Evolutionary conservation across 202 grass and related monocot species (phyloP).

Genomic region (Schoenoplectus triqueter): DNA sequence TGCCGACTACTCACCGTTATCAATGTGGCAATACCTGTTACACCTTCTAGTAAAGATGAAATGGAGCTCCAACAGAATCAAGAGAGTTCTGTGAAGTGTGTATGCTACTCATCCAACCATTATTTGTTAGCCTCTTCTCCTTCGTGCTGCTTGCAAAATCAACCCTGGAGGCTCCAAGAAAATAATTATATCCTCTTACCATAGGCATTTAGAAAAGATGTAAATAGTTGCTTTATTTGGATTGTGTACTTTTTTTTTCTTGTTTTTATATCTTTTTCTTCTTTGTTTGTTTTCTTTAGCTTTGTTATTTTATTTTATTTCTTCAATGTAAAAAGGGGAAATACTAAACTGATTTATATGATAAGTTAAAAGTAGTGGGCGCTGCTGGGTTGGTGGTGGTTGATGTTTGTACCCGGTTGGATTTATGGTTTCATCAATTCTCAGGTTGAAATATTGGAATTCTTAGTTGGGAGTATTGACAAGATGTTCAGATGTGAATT

Average conservation of each 20-base stretch:
- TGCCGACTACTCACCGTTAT: constrained; percentile 39
- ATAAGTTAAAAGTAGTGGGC: constrained; percentile 61
- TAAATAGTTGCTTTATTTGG: constrained; percentile 78
- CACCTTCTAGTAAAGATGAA: constrained; percentile 42
- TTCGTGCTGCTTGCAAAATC: constrained; percentile 43
- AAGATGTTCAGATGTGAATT: constrained; percentile 14
- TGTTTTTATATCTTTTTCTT: constrained; percentile 40
- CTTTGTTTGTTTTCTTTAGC: constrained; percentile 40
- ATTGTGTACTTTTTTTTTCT: constrained; percentile 43
- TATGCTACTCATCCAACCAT: constrained; percentile 48
- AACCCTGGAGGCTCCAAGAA: constrained; percentile 45
- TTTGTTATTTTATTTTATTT: constrained; percentile 40
- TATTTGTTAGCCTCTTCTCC: constrained; percentile 92
- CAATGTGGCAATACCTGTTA: constrained; percentile 46
- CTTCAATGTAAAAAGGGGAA: constrained; percentile 65
- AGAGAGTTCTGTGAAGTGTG: constrained; percentile 60
- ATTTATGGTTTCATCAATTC: constrained; percentile 30
- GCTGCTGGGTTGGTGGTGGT: constrained; percentile 56
- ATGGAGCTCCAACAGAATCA: constrained; percentile 39
- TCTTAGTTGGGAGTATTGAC: not conserved
- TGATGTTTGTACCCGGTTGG: constrained; percentile 47
- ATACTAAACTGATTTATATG: constrained; percentile 53
- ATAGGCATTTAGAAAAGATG: constrained; percentile 69
- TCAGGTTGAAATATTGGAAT: constrained; percentile 28
- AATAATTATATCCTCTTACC: constrained; percentile 62